These are phyloP conservation scores for Amniculicola lignicola DNA, from an alignment of 495 filamentous ascomycete species.

Conservation along the genomic window DNA sequence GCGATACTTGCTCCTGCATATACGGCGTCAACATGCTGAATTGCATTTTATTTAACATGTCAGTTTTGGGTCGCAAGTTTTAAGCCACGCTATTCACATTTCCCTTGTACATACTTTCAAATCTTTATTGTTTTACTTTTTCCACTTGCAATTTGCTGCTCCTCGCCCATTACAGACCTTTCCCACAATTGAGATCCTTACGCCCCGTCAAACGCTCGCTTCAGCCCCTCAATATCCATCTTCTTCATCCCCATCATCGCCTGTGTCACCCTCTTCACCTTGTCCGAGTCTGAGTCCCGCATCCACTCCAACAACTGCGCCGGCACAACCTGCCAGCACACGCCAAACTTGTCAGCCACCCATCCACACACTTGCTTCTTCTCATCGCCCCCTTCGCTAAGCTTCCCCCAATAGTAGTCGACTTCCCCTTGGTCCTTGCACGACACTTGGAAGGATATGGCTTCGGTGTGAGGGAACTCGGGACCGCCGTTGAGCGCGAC, in stretches of 20 bases:
- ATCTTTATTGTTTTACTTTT: no score
- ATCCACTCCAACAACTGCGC: slow-evolving; percentile 35
- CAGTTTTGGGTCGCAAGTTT: no score
- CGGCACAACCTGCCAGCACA: slow-evolving; percentile 46
- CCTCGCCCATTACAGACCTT: no score
- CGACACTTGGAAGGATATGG: slow-evolving; percentile 39
- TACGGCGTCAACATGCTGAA: no score
- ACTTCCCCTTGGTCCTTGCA: slow-evolving; percentile 44
- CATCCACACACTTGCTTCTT: slow-evolving; percentile 18
- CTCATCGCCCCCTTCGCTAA: slow-evolving; percentile 38
- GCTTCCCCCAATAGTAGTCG: slow-evolving; percentile 44
- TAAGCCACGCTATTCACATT: no score
- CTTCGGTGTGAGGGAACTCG: slow-evolving; percentile 36
- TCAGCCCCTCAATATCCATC: slow-evolving; percentile 40
- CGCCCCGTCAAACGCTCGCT: slow-evolving; percentile 33
- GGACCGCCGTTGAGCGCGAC: slow-evolving; percentile 44
- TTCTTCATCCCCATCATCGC: slow-evolving; percentile 44
- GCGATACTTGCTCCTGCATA: no score
- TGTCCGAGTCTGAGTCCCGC: slow-evolving; percentile 12
- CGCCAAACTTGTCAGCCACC: slow-evolving; percentile 35
- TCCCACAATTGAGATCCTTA: no score
- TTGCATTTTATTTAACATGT: no score
- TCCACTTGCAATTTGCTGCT: no score
- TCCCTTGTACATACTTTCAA: no score
- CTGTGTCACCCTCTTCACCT: slow-evolving; percentile 20